phyloP scores from a whole-genome alignment of 352 stramenopile species.

The Elongisporangium undulatum region DNA sequence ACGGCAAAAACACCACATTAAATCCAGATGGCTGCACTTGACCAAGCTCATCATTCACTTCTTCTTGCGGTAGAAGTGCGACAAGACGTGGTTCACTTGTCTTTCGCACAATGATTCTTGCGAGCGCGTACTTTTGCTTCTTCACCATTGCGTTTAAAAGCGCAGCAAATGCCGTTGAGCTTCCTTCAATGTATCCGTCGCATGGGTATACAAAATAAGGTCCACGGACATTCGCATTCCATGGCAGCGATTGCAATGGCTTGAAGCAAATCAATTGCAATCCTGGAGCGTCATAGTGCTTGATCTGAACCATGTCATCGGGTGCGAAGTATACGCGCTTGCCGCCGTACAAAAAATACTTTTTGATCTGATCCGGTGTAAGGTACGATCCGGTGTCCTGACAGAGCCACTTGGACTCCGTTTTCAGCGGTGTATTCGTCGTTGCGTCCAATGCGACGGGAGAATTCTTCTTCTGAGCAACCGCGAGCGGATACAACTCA shows the following conservation, averaged over 20 bases:
- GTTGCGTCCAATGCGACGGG: conserved; percentile 60
- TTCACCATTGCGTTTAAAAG: conserved; percentile 61
- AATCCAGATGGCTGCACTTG: conserved; percentile 78
- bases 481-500: conserved; percentile 60
- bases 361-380: conserved; percentile 68
- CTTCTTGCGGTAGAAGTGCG: conserved; percentile 71
- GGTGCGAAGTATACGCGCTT: conserved; percentile 77
- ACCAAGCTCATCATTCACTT: conserved; percentile 68
- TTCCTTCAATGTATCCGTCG: conserved; percentile 76
- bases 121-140: conserved; percentile 63
- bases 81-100: conserved; percentile 74
- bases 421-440: conserved; percentile 73
- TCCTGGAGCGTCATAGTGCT: conserved; percentile 67
- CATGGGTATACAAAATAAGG: conserved; percentile 84
- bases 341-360: conserved; percentile 66
- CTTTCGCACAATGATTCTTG: conserved; percentile 65
- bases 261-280: conserved; percentile 84
- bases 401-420: conserved; percentile 83
- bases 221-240: conserved; percentile 64
- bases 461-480: conserved; percentile 58
- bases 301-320: conserved; percentile 80
- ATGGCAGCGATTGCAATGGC: conserved; percentile 44
- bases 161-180: conserved; percentile 60
- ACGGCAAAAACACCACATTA: conserved; percentile 74
- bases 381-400: conserved; percentile 77